Percentiles rank a stretch among this genome's conserved stretches.
Evolutionary conservation across 345 rosid species (phyloP).

Genomic region (Gynandropsis gynandra): DNA sequence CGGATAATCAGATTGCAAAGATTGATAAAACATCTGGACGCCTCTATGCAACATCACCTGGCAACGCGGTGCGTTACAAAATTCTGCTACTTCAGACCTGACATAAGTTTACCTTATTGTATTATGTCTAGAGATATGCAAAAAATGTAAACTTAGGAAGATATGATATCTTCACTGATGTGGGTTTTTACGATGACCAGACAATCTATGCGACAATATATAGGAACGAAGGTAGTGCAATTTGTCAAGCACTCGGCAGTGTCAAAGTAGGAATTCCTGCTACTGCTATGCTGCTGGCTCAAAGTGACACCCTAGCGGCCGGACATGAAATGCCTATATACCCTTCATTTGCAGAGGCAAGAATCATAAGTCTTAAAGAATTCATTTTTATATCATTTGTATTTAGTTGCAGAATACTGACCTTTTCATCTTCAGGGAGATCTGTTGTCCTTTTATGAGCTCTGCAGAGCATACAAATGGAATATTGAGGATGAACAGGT

Average conservation of each 20-base stretch:
- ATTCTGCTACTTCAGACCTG: neutral
- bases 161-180: constrained; percentile 9
- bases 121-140: neutral
- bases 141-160: neutral
- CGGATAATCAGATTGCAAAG: constrained; percentile 48
- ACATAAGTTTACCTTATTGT: no score
- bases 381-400: constrained; percentile 9
- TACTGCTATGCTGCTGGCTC: constrained; percentile 49
- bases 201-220: constrained; percentile 56
- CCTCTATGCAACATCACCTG: constrained; percentile 65
- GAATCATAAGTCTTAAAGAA: constrained; percentile 26
- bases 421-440: constrained; percentile 52
- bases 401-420: constrained; percentile 20
- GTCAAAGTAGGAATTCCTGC: constrained; percentile 72
- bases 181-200: constrained; percentile 34
- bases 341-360: constrained; percentile 77
- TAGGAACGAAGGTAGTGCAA: constrained; percentile 45
- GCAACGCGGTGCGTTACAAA: constrained; percentile 63
- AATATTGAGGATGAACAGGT: constrained; percentile 73
- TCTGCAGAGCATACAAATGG: constrained; percentile 71
- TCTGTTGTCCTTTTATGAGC: constrained; percentile 71
- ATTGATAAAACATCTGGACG: constrained; percentile 57
- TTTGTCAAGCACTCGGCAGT: constrained; percentile 59
- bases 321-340: constrained; percentile 64
- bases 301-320: constrained; percentile 74